Percentiles rank a stretch among this genome's conserved stretches.
These are phyloP conservation scores for Nakazawaea populi DNA, from an alignment of 805 yeast species.

Conservation along the genomic window DNA sequence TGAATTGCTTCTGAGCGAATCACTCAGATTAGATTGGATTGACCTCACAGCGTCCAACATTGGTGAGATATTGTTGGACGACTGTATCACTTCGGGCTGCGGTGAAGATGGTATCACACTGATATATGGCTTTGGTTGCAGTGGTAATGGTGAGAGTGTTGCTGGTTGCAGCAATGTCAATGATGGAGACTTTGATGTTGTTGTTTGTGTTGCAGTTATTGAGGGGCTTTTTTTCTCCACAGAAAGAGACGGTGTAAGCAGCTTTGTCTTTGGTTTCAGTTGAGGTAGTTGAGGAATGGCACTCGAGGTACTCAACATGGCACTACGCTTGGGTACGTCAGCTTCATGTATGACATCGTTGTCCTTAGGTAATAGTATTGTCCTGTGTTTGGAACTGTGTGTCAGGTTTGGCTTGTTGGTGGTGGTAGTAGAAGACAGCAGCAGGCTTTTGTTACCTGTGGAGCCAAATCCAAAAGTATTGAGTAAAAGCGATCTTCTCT, in stretches of 20 bases:
- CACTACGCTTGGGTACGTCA: neutral
- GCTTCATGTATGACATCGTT: neutral
- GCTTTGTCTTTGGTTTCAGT: neutral
- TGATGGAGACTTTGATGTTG: neutral
- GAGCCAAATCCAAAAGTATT: slow-evolving; percentile 8
- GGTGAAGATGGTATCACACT: no score
- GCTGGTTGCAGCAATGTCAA: no score
- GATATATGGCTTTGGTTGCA: no score
- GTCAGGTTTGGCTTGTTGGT: neutral
- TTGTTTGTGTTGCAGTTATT: neutral
- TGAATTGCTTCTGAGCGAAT: neutral
- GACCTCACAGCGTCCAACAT: neutral
- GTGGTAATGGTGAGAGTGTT: no score
- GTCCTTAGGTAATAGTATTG: slow-evolving; percentile 7
- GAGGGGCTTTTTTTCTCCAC: neutral
- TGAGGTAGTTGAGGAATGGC: slow-evolving; percentile 1
- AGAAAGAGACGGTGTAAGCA: neutral
- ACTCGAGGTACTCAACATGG: neutral
- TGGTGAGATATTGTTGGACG: neutral
- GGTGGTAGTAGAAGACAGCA: neutral
- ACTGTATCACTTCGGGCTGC: neutral
- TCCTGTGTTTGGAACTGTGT: neutral
- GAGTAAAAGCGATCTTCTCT: neutral
- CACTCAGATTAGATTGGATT: neutral
- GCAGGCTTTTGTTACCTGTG: neutral